A percentile compares a stretch with the other conserved stretches of the same genome.
Evolutionary conservation across 2,329 filamentous ascomycete genomes (phyloP).

Genomic region (Berkeleyomyces rouxiae): DNA sequence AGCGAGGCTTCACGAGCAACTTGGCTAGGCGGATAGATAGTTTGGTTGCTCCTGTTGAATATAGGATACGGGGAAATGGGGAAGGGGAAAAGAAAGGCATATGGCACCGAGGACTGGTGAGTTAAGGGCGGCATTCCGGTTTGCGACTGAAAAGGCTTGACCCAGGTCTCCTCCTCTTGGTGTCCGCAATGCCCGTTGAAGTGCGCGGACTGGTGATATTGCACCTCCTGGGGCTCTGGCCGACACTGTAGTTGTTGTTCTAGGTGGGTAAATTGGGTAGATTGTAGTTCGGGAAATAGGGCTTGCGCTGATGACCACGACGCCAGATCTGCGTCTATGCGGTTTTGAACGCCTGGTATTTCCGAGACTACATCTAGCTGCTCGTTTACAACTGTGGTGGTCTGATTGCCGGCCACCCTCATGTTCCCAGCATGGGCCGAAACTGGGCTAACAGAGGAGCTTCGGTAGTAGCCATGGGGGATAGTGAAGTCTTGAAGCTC

Average conservation of each 20-base stretch:
- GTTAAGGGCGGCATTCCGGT: neutral
- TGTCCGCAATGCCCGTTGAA: neutral
- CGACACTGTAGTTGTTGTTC: neutral
- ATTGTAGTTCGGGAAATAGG: neutral
- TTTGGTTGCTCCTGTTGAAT: neutral
- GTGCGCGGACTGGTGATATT: neutral
- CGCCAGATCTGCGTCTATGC: neutral
- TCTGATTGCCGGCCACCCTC: neutral
- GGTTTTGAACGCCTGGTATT: neutral
- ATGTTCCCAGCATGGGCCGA: too few species aligned
- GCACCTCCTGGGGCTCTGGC: neutral
- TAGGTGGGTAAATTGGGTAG: neutral
- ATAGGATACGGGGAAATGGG: neutral
- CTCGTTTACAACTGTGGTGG: neutral
- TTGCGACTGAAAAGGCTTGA: neutral
- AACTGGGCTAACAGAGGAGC: too few species aligned
- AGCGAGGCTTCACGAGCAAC: neutral
- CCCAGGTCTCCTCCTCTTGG: neutral
- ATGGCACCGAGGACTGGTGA: neutral
- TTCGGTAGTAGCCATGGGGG: too few species aligned
- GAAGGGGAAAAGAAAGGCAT: neutral
- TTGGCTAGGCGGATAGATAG: neutral
- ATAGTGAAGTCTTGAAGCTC: too few species aligned
- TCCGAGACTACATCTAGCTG: neutral
- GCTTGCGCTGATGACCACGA: neutral